Base-by-base conservation (phyloP, 176 grass and related monocot species). In the Bothriochloa decipiens region DNA sequence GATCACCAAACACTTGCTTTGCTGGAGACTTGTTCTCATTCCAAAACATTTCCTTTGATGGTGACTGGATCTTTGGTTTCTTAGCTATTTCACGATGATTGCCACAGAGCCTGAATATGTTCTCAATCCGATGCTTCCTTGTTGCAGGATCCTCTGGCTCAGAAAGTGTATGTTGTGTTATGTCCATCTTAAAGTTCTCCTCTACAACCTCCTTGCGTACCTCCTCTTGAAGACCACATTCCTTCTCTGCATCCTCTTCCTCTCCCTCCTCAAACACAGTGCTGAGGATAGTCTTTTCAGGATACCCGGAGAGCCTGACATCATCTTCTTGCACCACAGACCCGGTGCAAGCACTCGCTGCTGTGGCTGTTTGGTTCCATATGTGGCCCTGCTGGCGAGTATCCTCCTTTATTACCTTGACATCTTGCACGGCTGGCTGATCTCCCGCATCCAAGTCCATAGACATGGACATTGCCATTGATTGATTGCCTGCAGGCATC, bases 361-460 rank as follows among this genome's bases (percentile, higher is more conserved):
- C 22, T 15, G 40, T 53, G 13, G n/a, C 26, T 25, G 47, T 81
- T 16, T 36, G 70, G 45, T 55, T 94, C 87, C 62, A 82, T 45
- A 76, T 41, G 35, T 81, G 84, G 41, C 64, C 72, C 58, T 72
- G 86, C 37, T 87, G 82, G 29, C 46, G 70, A 33, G 57, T 77
- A 61, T 98, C 96, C 76, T 93, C 96, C 57, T 88, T 92, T 75
- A 95, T 84, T 67, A 92, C 93, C 39, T 95, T 98, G 33, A 95
- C 96, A 25, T 93, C 89, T 20, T 89, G 39, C 68, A 81, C 49
- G 7, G 53, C 10, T 13, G 88, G 85, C 77, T 93, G 89, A 76
- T 98, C 96, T n/a, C 91, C 91, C 6, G 17, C 82, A 41, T 98
- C 96, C 17, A 98, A 82, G n/a, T 98, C 93, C 91, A 95, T 98